These are phyloP conservation scores for Pythium utonaiense DNA, from an alignment of 352 stramenopile genomes.

Conservation along the genomic window DNA sequence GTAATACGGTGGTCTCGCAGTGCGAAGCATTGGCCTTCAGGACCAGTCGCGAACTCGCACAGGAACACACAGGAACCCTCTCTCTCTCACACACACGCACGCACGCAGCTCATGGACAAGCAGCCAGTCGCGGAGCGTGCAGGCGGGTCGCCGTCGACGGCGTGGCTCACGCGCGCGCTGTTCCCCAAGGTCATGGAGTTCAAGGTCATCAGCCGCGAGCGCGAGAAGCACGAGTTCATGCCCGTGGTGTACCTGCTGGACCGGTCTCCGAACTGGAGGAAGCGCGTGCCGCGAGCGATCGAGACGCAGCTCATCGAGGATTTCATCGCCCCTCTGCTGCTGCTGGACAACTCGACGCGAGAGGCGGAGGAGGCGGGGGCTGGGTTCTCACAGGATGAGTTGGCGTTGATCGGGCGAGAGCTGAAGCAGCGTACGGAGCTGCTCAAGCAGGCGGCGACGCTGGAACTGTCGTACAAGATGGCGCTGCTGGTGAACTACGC, in stretches of 20 bases:
- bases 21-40: too few relatives aligned
- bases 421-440: constrained; percentile 45
- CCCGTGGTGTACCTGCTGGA: constrained; percentile 70
- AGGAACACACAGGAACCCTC: not conserved
- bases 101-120: not conserved
- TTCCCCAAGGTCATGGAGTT: constrained; percentile 73
- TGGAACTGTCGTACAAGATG: constrained; percentile 63
- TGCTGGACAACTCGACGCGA: constrained; percentile 3
- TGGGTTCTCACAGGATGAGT: constrained; percentile 19
- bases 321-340: constrained; percentile 52
- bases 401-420: constrained; percentile 29
- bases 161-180: constrained; percentile 39
- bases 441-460: constrained; percentile 34
- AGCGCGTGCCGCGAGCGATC: constrained; percentile 43
- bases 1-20: too few relatives aligned
- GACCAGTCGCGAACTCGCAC: not conserved
- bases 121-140: not conserved
- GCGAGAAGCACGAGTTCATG: constrained; percentile 77
- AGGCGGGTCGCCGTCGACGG: not conserved
- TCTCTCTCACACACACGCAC: not conserved
- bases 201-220: constrained; percentile 69
- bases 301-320: constrained; percentile 53
- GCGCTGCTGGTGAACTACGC: constrained; percentile 55
- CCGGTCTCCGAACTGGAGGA: constrained; percentile 44
- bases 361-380: constrained; percentile 3